Evolutionary conservation across 1,284 basidiomycete species (phyloP), one percentile per base, ranked within the genome.

Genomic region (Rhodotorula sp.): DNA sequence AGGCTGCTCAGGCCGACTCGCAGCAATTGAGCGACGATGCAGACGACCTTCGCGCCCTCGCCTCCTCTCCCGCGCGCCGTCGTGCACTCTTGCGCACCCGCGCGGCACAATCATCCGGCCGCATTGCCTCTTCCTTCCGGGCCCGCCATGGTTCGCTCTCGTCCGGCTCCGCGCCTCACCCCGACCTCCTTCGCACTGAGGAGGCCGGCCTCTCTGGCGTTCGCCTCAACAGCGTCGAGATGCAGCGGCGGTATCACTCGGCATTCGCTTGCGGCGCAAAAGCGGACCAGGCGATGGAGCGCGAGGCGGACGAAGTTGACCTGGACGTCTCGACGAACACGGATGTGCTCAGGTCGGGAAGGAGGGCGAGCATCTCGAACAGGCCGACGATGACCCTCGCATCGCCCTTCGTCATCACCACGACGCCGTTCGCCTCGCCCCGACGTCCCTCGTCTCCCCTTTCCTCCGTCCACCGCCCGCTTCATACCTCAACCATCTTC

Each of bases 251-350:
- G 60, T 75, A 73, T 51, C 64, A 67, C 34, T 51, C 60, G 10
- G 74, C 74, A 11, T 68, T 73, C n/a, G 49, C 56, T 8, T 62
- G 61, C 17, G 71, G 47, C 17, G 27, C 8, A 6, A 13, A 19
- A 1, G 30, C 44, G 51, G 53, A 15, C 2, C 39, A 56, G 7
- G 61, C 17, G 29, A 51, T 47, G 34, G 67, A 71, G 52, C 34
- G 47, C 36, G 73, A 72, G 52, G 67, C 67, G 48, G 64, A 69
- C 55, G 62, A 72, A 66, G 44, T 72, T 46, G 73, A 74, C 54
- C 27, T 70, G 20, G 71, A 63, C 39, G n/a, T 27, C 24, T 49
- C 49, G n/a, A 61, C 49, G 47, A 46, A 44, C 9, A 47, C 57
- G 24, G 32, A 47, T 36, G 70, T 69, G 27, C 51, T 63, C 6